A percentile compares a stretch with the other conserved stretches of the same genome.
Conservation (phyloP, 2,329 filamentous ascomycete genomes). For the Botryosphaeria dothidea region DNA sequence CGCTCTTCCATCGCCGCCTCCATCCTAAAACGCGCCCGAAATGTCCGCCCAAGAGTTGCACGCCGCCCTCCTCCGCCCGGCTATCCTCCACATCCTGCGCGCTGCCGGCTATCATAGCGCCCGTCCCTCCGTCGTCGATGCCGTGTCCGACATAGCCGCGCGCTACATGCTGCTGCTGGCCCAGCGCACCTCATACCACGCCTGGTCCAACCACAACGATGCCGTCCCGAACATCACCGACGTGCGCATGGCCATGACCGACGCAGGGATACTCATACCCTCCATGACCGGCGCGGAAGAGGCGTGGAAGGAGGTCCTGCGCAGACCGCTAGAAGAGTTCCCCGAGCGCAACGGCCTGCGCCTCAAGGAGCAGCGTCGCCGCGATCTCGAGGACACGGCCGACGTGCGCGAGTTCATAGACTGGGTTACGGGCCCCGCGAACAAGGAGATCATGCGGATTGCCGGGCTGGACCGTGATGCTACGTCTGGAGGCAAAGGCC, state of each 20-base stretch:
- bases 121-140: conserved; percentile 79
- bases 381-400: conserved; percentile 70
- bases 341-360: conserved; percentile 41
- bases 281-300: conserved; percentile 69
- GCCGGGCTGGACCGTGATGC: conserved; percentile 62
- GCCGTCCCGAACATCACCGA: conserved; percentile 69
- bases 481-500: conserved; percentile 38
- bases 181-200: conserved; percentile 69
- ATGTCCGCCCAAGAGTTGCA: conserved; percentile 49
- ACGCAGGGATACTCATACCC: conserved; percentile 73
- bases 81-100: conserved; percentile 86
- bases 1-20: not conserved
- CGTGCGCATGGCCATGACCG: conserved; percentile 80
- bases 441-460: conserved; percentile 78
- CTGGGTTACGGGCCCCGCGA: conserved; percentile 75
- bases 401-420: conserved; percentile 76
- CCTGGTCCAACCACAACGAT: conserved; percentile 68
- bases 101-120: conserved; percentile 87
- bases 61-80: conserved; percentile 81
- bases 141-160: conserved; percentile 81
- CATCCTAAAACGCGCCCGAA: conserved; percentile 19
- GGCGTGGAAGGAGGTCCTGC: conserved; percentile 57
- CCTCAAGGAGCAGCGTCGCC: conserved; percentile 44
- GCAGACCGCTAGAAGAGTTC: conserved; percentile 46
- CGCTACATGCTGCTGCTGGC: conserved; percentile 78